Base-by-base conservation (phyloP, 106 monocot genomes). In the Acorus gramineus region DNA sequence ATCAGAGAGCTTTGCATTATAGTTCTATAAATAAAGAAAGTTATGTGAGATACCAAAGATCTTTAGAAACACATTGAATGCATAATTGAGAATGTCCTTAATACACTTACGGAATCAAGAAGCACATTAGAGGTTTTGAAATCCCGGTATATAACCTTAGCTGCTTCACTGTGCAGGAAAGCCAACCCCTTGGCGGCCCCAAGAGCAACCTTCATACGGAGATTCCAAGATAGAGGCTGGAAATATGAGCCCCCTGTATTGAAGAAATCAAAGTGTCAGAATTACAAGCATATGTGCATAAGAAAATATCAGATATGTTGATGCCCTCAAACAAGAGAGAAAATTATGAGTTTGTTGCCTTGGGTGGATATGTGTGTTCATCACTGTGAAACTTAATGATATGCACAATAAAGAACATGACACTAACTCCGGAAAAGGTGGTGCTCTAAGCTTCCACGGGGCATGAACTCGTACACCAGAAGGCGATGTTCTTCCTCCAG, bases 151-250 rank as follows among this genome's bases (percentile, higher is more conserved):
- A 62, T 62, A 3, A 62, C 62, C 48, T 62, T 44, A 8, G 48
- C 13, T 42, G 46, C 47, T 8, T 10, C 7, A 46, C 62, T 62
- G 12, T 62, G 62, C 8, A 62, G 46, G 45, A 62, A 62, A 46
- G 62, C 9, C n/a, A 62, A 2, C 12, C 62, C 62, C 48, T 47
- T 44, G 10, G 62, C 62, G 48, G 10, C 86, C 61, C 90, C 86
- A 7, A 87, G 84, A 14, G 90, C 95, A 69, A 95, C 75, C 63
- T 78, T 82, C 87, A 95, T 80, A 14, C 90, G 78, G 4, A 93
- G 74, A 50, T 84, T 86, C 93, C 93, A 93, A n/a, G 93, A 86
- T 3, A 93, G 83, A 49, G 93, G 93, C 67, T 93, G 93, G 66
- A 86, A 81, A 59, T 81, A 71, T 14, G 93, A 93, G 4, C 86